Base-by-base conservation (phyloP, 2,329 filamentous ascomycete species). In the Didymosphaeria variabile region DNA sequence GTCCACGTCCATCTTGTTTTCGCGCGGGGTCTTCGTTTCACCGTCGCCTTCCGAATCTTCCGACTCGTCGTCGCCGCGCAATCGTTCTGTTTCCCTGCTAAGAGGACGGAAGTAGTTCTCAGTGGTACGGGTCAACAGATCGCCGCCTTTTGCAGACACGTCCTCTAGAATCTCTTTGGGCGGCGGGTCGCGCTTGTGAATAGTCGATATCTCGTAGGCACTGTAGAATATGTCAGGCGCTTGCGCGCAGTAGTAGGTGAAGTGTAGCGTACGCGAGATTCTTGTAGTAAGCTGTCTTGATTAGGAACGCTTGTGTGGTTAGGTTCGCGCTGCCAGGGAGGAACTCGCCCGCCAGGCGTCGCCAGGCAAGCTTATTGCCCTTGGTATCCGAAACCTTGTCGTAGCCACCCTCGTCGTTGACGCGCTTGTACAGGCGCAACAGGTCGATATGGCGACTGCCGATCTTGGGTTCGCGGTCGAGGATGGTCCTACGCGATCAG, bases 201-300 rank as follows among this genome's bases (percentile, higher is more conserved):
- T 81, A 12, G 88, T 90, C 50, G 87, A 87, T 72, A 97, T 95
- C 79, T 97, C 93, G 79, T 91, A 97, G 1, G 93, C 93, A 13
- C 82, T 84, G 46, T 19, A 23, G 52, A 36, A 59, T 12, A 19
- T 40, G 52, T 71, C 54, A 71, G 66, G 31, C 56, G 12, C 42
- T 53, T 61, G 55, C 21, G 62, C 50, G 36, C 47, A 44, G 13
- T n/a, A 34, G 45, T 31, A n/a, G 19, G 47, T 55, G 44, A 54
- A 46, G 31, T 44, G 45, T 51, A 21, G 62, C 83, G 60, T 75
- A 85, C 82, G 91, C 90, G 47, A 97, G 86, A 71, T 94, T 93
- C 78, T 93, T 94, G 83, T 96, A 96, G 81, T 95, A 97, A 64
- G 91, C 89, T 58, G 91, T 90, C 81, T 97, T 97, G 58, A 97